Base-by-base conservation (phyloP, 129 eudicot genomes). In the Scalesia atractyloides region DNA sequence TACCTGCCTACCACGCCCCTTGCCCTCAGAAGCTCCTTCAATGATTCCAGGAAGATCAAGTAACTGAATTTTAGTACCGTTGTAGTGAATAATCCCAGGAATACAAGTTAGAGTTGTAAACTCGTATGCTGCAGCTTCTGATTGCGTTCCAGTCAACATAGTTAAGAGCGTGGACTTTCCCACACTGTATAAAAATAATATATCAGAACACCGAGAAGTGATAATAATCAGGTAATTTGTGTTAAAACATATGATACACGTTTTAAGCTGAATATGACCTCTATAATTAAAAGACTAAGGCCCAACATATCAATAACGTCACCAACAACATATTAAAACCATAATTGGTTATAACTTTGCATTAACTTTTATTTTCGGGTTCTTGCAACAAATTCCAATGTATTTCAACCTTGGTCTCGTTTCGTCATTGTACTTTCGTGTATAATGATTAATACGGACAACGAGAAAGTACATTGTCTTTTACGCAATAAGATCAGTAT, bases 1-100 rank as follows among this genome's bases (percentile, higher is more conserved):
- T 61, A 94, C 99, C 97, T 94, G 99, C 81, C 99, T 83, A 76
- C 99, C 97, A 77, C 99, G 99, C 65, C 99, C 99, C 77, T 94
- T 94, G 74, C 99, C 99, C 86, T 94, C 97, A n/a, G 99, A 88
- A 68, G 97, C 99, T 82, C 99, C 99, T 87, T 94, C 99, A 72
- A 94, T 94, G 63, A 94, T 94, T 82, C 97, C 97, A 70, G 97
- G 99, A 86, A 94, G 99, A 86, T 94, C 97, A 70, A 94, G 99
- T 77, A 94, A 70, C 64, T 94, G 99, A 62, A 94, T 94, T 75
- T 94, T 94, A 9, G 97, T 90, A 75, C 85, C 99, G 73, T 94
- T 94, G 76, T 94, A 94, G 85, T 90, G 93, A 46, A 94, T 94
- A 73, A 94, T 90, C 52, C 99, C 99, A 80, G 99, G 99, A 43